Percentiles rank a stretch among this genome's conserved stretches.
Evolutionary conservation across 202 grass and related monocot species (phyloP).

Genomic region (Brachypodium distachyon): DNA sequence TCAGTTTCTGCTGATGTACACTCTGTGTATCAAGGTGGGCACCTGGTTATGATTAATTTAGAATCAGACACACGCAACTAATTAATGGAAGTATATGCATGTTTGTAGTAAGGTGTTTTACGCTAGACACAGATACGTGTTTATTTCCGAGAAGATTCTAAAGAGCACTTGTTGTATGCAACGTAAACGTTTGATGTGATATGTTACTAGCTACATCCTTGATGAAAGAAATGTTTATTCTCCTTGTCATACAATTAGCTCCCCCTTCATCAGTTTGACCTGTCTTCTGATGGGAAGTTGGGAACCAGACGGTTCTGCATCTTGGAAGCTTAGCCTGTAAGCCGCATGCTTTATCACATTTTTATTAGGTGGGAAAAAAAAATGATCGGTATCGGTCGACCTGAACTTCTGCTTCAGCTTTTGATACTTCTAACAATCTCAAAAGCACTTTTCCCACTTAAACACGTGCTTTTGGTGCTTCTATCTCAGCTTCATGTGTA

Average conservation of each 20-base stretch:
- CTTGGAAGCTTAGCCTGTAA: background rate
- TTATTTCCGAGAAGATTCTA: background rate
- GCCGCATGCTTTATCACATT: background rate
- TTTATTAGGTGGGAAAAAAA: background rate
- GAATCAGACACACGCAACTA: background rate
- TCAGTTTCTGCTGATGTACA: too few species aligned
- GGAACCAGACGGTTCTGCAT: background rate
- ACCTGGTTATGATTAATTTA: too few species aligned
- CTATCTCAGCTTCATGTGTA: too few species aligned
- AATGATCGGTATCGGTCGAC: background rate
- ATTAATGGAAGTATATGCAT: too few species aligned
- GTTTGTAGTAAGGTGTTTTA: background rate
- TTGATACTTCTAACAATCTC: too few species aligned
- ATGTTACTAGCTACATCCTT: background rate
- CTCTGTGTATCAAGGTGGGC: too few species aligned
- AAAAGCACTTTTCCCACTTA: too few species aligned
- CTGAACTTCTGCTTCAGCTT: too few species aligned
- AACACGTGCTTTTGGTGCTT: too few species aligned
- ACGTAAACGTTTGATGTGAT: slow-evolving; percentile 4
- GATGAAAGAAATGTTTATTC: slow-evolving; percentile 16
- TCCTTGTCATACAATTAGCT: background rate
- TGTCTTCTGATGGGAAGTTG: background rate
- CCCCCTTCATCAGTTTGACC: background rate
- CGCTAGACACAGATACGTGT: background rate
- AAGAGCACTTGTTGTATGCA: background rate